Evolutionary conservation across 2,329 filamentous ascomycete species (phyloP).

Genomic region (Pyricularia grisea): DNA sequence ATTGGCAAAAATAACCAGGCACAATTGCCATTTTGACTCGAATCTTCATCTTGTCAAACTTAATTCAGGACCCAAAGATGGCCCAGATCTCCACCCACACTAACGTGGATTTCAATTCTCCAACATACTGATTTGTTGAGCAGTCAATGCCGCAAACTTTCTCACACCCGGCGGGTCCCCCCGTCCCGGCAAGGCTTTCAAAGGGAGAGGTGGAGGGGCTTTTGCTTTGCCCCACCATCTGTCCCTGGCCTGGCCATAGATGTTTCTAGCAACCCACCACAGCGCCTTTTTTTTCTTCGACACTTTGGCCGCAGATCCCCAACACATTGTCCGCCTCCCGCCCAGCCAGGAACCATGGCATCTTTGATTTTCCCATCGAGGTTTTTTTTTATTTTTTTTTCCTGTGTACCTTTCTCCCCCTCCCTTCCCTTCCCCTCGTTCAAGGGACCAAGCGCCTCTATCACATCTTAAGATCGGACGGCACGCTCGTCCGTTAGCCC

Average conservation of each 20-base stretch:
- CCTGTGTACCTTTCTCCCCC: not conserved
- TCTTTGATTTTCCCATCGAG: not conserved
- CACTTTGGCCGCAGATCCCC: slow-evolving; percentile 26
- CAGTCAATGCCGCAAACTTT: not conserved
- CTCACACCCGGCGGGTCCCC: not conserved
- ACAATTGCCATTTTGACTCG: not conserved
- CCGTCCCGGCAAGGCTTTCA: not conserved
- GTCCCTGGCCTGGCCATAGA: slow-evolving; percentile 9
- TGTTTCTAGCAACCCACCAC: not conserved
- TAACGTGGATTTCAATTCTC: not conserved
- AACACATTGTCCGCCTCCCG: slow-evolving; percentile 29
- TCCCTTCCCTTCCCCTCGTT: not conserved
- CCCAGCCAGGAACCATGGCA: not conserved
- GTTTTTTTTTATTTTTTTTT: too few species aligned
- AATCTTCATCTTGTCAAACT: not conserved
- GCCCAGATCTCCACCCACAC: not conserved
- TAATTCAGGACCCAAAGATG: slow-evolving; percentile 3
- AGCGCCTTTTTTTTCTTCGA: not conserved
- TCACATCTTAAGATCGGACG: not conserved
- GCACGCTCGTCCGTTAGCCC: not conserved
- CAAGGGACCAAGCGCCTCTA: not conserved
- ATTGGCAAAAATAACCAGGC: not conserved
- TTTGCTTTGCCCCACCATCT: slow-evolving; percentile 7
- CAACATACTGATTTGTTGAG: slow-evolving; percentile 6
- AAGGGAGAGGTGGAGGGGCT: not conserved